Base-by-base conservation (phyloP, 108 stramenopile species). In the Discostella pseudostelligera region DNA sequence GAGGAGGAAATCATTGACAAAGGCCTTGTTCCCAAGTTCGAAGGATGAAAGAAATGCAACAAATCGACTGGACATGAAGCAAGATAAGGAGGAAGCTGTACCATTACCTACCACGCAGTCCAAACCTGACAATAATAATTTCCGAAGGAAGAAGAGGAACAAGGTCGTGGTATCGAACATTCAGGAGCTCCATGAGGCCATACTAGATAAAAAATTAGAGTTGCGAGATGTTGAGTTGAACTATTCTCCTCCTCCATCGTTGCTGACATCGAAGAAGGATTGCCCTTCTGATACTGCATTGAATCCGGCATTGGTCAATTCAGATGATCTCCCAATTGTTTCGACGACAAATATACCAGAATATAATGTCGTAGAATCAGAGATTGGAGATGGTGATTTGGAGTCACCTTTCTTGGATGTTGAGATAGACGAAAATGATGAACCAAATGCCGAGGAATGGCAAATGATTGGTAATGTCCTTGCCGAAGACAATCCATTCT, bases 141-240 rank as follows among this genome's bases (percentile, higher is more conserved):
- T 62, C 32, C 47, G 37, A 36, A 39, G 39, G 24, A 70, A 51
- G 49, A 66, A 76, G 49, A 29, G 36, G 9, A 43, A 63, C 12
- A 60, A 37, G 28, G 61, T 65, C 7, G 32, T 69, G 16, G 69
- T 86, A 21, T 56, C 62, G 26, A 86, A 72, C 59, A 78, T 78
- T 29, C 67, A 86, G 10, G 82, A 86, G 67, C 68, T 86, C 26
- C 80, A 78, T 43, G 45, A 65, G 39, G 85, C 84, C 13, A 43
- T 86, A n/a, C 64, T 86, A 8, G 84, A 83, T 42, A 45, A 61
- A 3, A 70, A 80, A n/a, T 44, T 72, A 10, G 53, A 68, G 26
- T 70, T 86, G 22, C 65, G 72, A 0, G 78, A 86, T 32, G 36
- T 81, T 0, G 61, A 70, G 35, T 43, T 80, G 19, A 56, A 62